phyloP scores from a whole-genome alignment of 2,329 filamentous ascomycete genomes.

The Zalaria obscura region DNA sequence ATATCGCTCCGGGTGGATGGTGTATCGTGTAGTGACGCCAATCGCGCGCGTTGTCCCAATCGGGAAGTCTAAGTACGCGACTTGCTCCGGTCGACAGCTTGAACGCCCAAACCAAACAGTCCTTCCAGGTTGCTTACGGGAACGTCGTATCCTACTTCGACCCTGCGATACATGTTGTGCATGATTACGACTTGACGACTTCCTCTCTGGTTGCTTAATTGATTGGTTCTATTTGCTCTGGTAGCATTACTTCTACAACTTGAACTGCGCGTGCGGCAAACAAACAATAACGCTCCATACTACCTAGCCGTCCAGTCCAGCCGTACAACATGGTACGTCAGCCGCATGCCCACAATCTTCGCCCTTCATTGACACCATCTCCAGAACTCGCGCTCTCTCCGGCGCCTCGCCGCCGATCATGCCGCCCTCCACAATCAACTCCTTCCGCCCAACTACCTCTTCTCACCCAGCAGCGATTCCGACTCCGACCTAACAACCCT shows the following conservation, averaged over 20 bases:
- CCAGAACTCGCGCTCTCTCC: slow-evolving; percentile 36
- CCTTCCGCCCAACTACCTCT: slow-evolving; percentile 49
- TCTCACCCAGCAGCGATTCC: slow-evolving; percentile 25
- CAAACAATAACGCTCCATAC: neutral
- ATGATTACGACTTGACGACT: too few relatives aligned
- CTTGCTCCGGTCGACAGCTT: neutral
- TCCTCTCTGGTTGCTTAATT: too few relatives aligned
- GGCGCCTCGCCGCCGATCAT: slow-evolving; percentile 47
- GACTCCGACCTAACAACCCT: slow-evolving; percentile 43
- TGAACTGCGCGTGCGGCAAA: too few relatives aligned
- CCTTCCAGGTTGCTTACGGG: too few relatives aligned
- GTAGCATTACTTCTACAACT: too few relatives aligned
- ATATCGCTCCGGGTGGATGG: too few relatives aligned
- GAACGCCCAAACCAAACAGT: neutral
- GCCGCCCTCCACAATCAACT: slow-evolving; percentile 38
- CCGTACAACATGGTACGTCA: neutral
- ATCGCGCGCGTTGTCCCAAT: neutral
- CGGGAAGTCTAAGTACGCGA: neutral
- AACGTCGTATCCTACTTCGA: too few relatives aligned
- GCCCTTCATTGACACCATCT: neutral
- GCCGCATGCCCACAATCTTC: neutral
- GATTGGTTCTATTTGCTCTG: too few relatives aligned
- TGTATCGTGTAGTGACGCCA: too few relatives aligned
- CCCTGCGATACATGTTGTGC: too few relatives aligned
- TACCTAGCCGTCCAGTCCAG: neutral